Evolutionary conservation across 1,284 basidiomycete genomes (phyloP).

Genomic region (Agroathelia rolfsii): DNA sequence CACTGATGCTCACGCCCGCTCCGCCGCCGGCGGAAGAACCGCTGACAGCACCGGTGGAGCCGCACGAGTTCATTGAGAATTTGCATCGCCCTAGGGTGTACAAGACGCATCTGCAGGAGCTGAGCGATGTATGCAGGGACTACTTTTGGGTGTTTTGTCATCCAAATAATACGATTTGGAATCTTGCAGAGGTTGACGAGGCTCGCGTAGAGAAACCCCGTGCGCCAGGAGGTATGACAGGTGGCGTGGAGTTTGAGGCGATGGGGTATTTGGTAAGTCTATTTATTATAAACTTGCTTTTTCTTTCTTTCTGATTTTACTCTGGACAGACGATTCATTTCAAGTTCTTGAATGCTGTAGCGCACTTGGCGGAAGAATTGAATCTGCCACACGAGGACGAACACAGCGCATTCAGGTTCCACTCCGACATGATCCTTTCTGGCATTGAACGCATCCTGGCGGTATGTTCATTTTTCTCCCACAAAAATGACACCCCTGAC

Average conservation of each 20-base stretch:
- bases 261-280: constrained; percentile 83
- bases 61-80: constrained; percentile 83
- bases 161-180: constrained; percentile 86
- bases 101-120: constrained; percentile 84
- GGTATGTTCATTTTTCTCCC: constrained; percentile 28
- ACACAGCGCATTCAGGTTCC: constrained; percentile 71
- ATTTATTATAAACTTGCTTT: background rate
- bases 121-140: constrained; percentile 85
- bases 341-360: constrained; percentile 72
- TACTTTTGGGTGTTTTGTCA: constrained; percentile 99
- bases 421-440: constrained; percentile 76
- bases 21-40: constrained; percentile 64
- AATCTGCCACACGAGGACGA: constrained; percentile 57
- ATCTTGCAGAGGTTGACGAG: constrained; percentile 73
- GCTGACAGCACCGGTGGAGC: constrained; percentile 53
- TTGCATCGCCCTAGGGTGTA: constrained; percentile 80
- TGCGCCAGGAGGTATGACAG: constrained; percentile 96
- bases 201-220: constrained; percentile 80
- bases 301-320: constrained; percentile 10
- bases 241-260: constrained; percentile 96
- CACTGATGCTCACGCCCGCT: constrained; percentile 64
- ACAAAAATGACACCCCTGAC: background rate
- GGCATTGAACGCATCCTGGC: constrained; percentile 78
- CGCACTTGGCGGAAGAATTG: constrained; percentile 51
- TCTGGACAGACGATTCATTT: constrained; percentile 69